Evolutionary conservation across 2,329 filamentous ascomycete species (phyloP).

Genomic region (Sarocladium brachiariae): DNA sequence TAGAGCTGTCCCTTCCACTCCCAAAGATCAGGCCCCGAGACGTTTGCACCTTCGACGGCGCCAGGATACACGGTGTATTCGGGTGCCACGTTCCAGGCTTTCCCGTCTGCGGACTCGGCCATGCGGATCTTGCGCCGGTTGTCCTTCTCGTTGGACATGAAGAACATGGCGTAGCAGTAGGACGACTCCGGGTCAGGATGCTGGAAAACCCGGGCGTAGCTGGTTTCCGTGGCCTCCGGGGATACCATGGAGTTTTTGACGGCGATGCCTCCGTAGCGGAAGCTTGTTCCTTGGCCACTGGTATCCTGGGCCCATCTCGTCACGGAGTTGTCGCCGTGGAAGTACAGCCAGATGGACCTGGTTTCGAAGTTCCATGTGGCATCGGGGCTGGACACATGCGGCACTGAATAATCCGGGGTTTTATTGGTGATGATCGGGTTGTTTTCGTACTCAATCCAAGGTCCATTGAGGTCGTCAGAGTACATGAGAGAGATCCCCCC

Average conservation of each 20-base stretch:
- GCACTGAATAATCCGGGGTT: slow-evolving; percentile 12
- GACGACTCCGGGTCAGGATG: slow-evolving; percentile 16
- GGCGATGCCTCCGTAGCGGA: slow-evolving; percentile 16
- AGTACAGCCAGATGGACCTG: slow-evolving; percentile 14
- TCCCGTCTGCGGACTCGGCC: slow-evolving; percentile 18
- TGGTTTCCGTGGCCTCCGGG: slow-evolving; percentile 17
- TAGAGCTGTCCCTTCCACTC: slow-evolving; percentile 14
- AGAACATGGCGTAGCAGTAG: slow-evolving; percentile 20
- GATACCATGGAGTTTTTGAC: slow-evolving; percentile 18
- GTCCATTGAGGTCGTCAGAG: slow-evolving; percentile 14
- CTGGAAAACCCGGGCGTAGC: slow-evolving; percentile 19
- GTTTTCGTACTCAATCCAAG: slow-evolving; percentile 14
- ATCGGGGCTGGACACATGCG: slow-evolving; percentile 16
- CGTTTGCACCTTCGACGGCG: slow-evolving; percentile 13
- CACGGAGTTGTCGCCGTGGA: slow-evolving; percentile 14
- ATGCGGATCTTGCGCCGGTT: slow-evolving; percentile 19
- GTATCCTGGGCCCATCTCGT: slow-evolving; percentile 14
- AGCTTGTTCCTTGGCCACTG: slow-evolving; percentile 14
- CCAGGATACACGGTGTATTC: slow-evolving; percentile 14
- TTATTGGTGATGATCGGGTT: slow-evolving; percentile 14
- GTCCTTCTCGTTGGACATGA: slow-evolving; percentile 20
- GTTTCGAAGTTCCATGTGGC: slow-evolving; percentile 13
- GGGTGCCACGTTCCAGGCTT: slow-evolving; percentile 14
- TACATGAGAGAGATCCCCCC: slow-evolving; percentile 19
- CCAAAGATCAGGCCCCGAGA: slow-evolving; percentile 14